A percentile compares a stretch with the other conserved stretches of the same genome.
Evolutionary conservation across 768 basidiomycete species (phyloP).

Genomic region (Arthromyces matolae): DNA sequence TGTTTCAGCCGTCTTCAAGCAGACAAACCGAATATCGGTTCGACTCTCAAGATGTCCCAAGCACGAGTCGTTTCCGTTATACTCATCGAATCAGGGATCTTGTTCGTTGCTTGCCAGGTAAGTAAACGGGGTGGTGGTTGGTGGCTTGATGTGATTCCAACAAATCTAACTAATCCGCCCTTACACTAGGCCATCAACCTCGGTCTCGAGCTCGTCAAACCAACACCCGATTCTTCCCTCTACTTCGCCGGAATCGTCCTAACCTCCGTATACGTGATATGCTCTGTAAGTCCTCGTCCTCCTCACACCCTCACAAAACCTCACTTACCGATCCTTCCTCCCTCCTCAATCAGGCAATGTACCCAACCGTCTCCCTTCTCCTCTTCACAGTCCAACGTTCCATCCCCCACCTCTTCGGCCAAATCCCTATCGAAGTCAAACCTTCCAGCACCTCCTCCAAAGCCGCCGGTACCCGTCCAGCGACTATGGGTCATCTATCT

Average conservation of each 20-base stretch:
- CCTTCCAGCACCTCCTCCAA: not conserved
- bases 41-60: conserved; percentile 2
- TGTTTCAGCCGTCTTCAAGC: not conserved
- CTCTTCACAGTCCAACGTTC: conserved; percentile 10
- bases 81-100: conserved; percentile 10
- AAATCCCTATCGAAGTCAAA: conserved; percentile 1
- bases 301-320: too few relatives aligned
- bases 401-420: conserved; percentile 9
- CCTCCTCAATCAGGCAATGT: conserved; percentile 8
- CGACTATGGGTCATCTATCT: conserved; percentile 8
- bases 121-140: not conserved
- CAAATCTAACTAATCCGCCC: not conserved
- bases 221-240: conserved; percentile 8
- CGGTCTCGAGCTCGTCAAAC: conserved; percentile 9
- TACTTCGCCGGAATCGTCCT: conserved; percentile 11
- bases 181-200: conserved; percentile 12
- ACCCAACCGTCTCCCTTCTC: conserved; percentile 7
- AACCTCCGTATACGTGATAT: conserved; percentile 11
- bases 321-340: not conserved
- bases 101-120: conserved; percentile 10
- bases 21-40: not conserved
- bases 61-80: not conserved
- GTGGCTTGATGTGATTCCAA: not conserved
- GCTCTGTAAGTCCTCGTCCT: conserved; percentile 5
- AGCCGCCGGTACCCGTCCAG: conserved; percentile 7